Percentiles rank a stretch among this genome's conserved stretches.
phyloP scores from a whole-genome alignment of 2,329 filamentous ascomycete genomes.

The Sporothrix mexicana region DNA sequence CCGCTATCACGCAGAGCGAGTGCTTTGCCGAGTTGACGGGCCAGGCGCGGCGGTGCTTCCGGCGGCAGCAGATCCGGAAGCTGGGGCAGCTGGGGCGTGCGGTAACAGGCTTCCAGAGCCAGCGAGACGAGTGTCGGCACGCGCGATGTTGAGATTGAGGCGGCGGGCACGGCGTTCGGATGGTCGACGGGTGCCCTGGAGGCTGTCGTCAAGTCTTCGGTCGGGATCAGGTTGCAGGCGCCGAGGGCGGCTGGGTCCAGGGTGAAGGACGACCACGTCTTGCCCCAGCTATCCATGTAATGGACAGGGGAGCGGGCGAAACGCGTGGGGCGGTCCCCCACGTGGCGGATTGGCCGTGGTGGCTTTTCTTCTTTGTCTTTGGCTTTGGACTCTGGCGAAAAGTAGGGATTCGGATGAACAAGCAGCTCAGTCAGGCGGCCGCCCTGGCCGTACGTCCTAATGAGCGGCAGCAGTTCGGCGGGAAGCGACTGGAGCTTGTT shows the following conservation, averaged over 20 bases:
- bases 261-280: slow-evolving; percentile 26
- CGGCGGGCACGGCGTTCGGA: background rate
- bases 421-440: slow-evolving; percentile 58
- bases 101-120: slow-evolving; percentile 55
- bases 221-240: slow-evolving; percentile 31
- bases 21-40: slow-evolving; percentile 50
- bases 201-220: slow-evolving; percentile 31
- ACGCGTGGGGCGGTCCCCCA: background rate
- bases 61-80: slow-evolving; percentile 53
- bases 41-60: slow-evolving; percentile 49
- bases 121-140: slow-evolving; percentile 60
- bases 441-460: slow-evolving; percentile 46
- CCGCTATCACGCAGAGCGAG: slow-evolving; percentile 53
- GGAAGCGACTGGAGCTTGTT: slow-evolving; percentile 68
- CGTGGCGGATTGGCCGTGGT: background rate
- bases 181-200: background rate
- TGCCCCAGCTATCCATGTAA: slow-evolving; percentile 37
- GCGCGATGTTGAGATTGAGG: slow-evolving; percentile 28
- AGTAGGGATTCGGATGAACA: slow-evolving; percentile 68
- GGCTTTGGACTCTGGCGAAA: slow-evolving; percentile 43
- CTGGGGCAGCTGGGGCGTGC: slow-evolving; percentile 50
- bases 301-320: slow-evolving; percentile 37
- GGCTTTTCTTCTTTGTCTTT: slow-evolving; percentile 22
- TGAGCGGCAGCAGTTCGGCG: slow-evolving; percentile 64
- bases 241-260: slow-evolving; percentile 13